These are phyloP conservation scores for Niebla homalea DNA, from an alignment of 495 filamentous ascomycete genomes.

Conservation along the genomic window DNA sequence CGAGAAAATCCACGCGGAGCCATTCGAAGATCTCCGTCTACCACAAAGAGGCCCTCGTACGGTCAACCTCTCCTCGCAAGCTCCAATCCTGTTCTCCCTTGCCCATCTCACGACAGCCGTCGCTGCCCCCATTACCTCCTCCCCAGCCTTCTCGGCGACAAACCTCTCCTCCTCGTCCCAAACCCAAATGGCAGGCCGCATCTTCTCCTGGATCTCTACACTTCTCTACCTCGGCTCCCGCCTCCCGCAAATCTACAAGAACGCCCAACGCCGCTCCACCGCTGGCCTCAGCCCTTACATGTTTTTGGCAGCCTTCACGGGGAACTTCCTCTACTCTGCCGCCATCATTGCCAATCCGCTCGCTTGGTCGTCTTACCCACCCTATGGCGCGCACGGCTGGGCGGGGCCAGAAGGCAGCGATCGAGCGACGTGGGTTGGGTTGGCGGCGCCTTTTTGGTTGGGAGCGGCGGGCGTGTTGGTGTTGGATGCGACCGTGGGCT, in stretches of 20 bases:
- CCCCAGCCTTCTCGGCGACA: conserved; percentile 3
- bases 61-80: conserved; percentile 1
- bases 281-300: conserved; percentile 54
- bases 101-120: conserved; percentile 17
- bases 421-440: conserved; percentile 42
- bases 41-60: neutral
- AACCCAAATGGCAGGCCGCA: conserved; percentile 36
- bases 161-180: conserved; percentile 12
- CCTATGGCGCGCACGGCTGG: conserved; percentile 57
- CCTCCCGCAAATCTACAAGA: conserved; percentile 58
- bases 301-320: conserved; percentile 59
- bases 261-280: conserved; percentile 52
- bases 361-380: conserved; percentile 45
- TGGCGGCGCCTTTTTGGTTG: conserved; percentile 55
- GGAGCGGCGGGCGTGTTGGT: conserved; percentile 57
- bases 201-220: conserved; percentile 55
- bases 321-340: conserved; percentile 59
- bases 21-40: no score
- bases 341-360: conserved; percentile 56
- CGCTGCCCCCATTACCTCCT: neutral
- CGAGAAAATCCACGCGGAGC: no score
- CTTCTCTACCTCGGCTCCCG: conserved; percentile 56
- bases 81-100: conserved; percentile 11
- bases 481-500: conserved; percentile 50
- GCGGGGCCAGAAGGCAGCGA: conserved; percentile 46